Evolutionary conservation across 1,284 basidiomycete species (phyloP), one percentile per base, ranked within the genome.

Genomic region (Ceratobasidium sp.): DNA sequence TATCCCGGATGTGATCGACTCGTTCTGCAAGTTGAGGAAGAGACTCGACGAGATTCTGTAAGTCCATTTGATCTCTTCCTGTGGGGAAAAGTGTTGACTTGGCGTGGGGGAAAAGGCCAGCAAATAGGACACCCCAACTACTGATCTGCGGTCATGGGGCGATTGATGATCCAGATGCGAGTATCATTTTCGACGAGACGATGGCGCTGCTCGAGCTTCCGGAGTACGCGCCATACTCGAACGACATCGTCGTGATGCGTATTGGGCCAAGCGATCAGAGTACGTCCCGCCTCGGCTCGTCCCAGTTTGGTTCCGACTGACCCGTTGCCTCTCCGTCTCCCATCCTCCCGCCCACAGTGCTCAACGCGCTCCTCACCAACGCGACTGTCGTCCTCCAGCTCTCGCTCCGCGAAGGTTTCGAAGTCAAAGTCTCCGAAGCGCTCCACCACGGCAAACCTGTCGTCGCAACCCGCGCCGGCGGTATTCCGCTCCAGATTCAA

Each of bases 341-440:
- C 71, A 56, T 9, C 59, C 58, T 65, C 24, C 68, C 63, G 16
- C 29, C 16, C 22, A 59, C 9, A 93, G 92, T 93, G 72, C 84
- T 93, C 73, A 92, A 93, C 79, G 88, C 89, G 11, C 84, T 93
- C 76, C 88, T 94, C 89, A 87, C 89, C 53, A 93, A 92, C 80
- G 85, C 90, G 59, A 88, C 89, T 81, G 88, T 93, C 77, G 92
- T 90, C 3, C 85, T 92, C 62, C 92, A 93, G 81, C 88, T 93
- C 69, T 92, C 90, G 69, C 89, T 88, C 72, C 92, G 93, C 76
- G 94, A 96, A 83, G 94, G 94, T 54, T 96, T 96, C 83, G 94
- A 96, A 80, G 92, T 96, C 82, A 95, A 95, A 82, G 94, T 95
- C 73, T 95, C 93, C 54, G 94, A 96, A 83, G 93, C 92, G 22